Conservation (phyloP, 2,329 filamentous ascomycete species). For the Proliferodiscus dingleyae region DNA sequence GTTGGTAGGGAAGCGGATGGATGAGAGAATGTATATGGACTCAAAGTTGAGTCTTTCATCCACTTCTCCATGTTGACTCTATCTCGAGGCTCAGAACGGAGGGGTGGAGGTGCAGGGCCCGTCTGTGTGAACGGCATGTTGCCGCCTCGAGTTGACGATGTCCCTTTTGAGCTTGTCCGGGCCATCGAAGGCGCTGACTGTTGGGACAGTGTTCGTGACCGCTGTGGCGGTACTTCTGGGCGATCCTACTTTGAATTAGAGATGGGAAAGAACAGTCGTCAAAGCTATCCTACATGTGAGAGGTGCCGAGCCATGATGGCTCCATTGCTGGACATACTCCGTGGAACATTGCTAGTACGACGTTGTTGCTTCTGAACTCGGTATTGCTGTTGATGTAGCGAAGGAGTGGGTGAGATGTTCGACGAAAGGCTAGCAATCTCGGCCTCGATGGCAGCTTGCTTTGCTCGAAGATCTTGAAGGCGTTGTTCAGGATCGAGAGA, state of each 20-base stretch:
- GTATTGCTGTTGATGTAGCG: constrained; percentile 20
- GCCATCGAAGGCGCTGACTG: constrained; percentile 28
- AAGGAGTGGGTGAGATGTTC: constrained; percentile 6
- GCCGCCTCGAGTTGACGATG: constrained; percentile 21
- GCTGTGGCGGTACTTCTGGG: constrained; percentile 17
- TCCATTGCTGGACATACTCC: constrained; percentile 29
- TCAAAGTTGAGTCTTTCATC: constrained; percentile 25
- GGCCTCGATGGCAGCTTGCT: constrained; percentile 26
- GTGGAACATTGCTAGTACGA: constrained; percentile 22
- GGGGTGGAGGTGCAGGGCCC: constrained; percentile 21
- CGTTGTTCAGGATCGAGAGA: constrained; percentile 12
- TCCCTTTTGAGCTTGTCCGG: constrained; percentile 25
- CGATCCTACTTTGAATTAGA: constrained; percentile 28
- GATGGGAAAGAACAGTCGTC: constrained; percentile 11
- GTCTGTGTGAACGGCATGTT: constrained; percentile 26
- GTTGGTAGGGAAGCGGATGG: constrained; percentile 16
- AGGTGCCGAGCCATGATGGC: constrained; percentile 24
- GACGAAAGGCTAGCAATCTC: constrained; percentile 19
- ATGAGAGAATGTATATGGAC: constrained; percentile 24
- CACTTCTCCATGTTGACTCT: constrained; percentile 24
- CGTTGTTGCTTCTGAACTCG: constrained; percentile 27
- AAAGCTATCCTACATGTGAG: constrained; percentile 25
- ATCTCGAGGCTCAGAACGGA: constrained; percentile 22
- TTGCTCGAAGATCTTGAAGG: constrained; percentile 21
- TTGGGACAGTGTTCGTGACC: constrained; percentile 25